These are phyloP conservation scores for Cyberlindnera amylophila DNA, from an alignment of 805 yeast species.

Conservation along the genomic window DNA sequence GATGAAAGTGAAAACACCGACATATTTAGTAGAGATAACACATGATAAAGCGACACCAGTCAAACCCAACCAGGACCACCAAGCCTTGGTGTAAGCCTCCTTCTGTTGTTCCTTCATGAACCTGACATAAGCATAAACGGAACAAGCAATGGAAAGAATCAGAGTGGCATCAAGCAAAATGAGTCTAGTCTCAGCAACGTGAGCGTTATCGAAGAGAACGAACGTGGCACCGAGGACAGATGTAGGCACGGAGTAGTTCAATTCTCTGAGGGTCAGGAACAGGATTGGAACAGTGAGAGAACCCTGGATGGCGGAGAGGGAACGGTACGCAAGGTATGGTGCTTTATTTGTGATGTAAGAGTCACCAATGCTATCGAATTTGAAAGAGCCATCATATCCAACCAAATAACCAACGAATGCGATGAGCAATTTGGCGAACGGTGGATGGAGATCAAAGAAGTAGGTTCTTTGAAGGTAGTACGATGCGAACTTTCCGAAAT, in stretches of 20 bases:
- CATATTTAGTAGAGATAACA: slow-evolving; percentile 93
- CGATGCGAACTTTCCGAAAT: slow-evolving; percentile 81
- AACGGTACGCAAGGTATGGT: slow-evolving; percentile 82
- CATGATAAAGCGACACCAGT: slow-evolving; percentile 88
- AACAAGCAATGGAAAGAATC: slow-evolving; percentile 74
- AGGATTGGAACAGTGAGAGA: slow-evolving; percentile 77
- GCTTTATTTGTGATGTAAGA: slow-evolving; percentile 72
- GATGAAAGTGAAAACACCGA: slow-evolving; percentile 87
- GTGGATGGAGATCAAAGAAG: slow-evolving; percentile 97
- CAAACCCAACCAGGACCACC: slow-evolving; percentile 85
- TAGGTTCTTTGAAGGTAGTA: slow-evolving; percentile 86
- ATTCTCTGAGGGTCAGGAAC: slow-evolving; percentile 80
- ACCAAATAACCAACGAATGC: slow-evolving; percentile 86
- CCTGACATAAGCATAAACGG: slow-evolving; percentile 73
- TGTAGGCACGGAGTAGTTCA: slow-evolving; percentile 74
- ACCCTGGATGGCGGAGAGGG: slow-evolving; percentile 78
- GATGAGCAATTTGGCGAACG: slow-evolving; percentile 89
- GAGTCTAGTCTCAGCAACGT: slow-evolving; percentile 83
- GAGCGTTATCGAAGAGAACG: slow-evolving; percentile 86
- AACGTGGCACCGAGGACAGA: slow-evolving; percentile 72
- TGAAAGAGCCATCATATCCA: slow-evolving; percentile 90
- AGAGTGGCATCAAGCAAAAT: slow-evolving; percentile 90
- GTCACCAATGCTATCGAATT: slow-evolving; percentile 87
- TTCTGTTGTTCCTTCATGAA: slow-evolving; percentile 66
- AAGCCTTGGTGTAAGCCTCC: slow-evolving; percentile 58